These are phyloP conservation scores for Fomitopsis pulvina DNA, from an alignment of 768 basidiomycete species.

Conservation along the genomic window DNA sequence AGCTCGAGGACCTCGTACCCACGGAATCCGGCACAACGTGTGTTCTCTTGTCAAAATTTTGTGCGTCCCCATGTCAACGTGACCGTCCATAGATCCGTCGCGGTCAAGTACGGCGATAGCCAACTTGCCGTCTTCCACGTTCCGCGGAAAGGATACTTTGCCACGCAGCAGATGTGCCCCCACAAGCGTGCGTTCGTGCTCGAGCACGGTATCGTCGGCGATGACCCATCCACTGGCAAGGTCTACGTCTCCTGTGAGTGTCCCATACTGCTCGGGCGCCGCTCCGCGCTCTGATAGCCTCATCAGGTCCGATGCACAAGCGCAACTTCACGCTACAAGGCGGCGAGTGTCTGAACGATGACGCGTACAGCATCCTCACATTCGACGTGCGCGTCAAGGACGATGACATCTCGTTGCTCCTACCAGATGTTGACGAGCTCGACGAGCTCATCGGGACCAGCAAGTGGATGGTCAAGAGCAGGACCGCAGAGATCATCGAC, in stretches of 20 bases:
- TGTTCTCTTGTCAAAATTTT: slow-evolving; percentile 12
- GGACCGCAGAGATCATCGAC: slow-evolving; percentile 34
- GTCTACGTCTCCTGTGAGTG: slow-evolving; percentile 43
- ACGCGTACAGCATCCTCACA: slow-evolving; percentile 50
- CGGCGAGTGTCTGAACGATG: slow-evolving; percentile 55
- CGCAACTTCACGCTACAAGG: slow-evolving; percentile 51
- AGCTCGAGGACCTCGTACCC: slow-evolving; percentile 40
- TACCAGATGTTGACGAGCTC: slow-evolving; percentile 44
- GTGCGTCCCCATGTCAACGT: neutral
- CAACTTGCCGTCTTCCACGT: slow-evolving; percentile 67
- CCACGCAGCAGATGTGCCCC: slow-evolving; percentile 58
- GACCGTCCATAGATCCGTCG: slow-evolving; percentile 29
- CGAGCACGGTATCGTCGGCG: slow-evolving; percentile 63
- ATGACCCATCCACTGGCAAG: slow-evolving; percentile 44
- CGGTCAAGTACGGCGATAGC: slow-evolving; percentile 55
- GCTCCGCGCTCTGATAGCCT: slow-evolving; percentile 12
- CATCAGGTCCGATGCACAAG: slow-evolving; percentile 54
- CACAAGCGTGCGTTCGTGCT: slow-evolving; percentile 62
- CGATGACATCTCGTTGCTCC: slow-evolving; percentile 40
- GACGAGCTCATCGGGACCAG: slow-evolving; percentile 57
- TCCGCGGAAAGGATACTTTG: slow-evolving; percentile 50
- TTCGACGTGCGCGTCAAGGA: slow-evolving; percentile 50
- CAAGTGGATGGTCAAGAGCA: slow-evolving; percentile 57
- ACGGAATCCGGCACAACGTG: slow-evolving; percentile 41
- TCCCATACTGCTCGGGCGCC: neutral